Conservation (phyloP, 1,284 basidiomycete genomes). For the Cerrena zonata region DNA sequence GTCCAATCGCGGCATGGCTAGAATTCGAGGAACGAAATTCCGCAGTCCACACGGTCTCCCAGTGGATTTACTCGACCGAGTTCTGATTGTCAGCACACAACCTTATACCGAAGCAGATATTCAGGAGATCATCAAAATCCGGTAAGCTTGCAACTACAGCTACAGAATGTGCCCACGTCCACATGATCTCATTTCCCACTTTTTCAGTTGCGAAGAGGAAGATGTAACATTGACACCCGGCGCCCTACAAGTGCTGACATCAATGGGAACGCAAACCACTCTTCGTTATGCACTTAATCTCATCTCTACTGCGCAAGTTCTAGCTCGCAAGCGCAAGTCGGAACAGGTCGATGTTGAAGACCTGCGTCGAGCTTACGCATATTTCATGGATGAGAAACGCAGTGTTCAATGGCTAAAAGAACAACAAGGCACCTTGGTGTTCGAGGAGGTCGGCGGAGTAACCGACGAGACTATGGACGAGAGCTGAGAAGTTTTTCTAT, state of each 20-base stretch:
- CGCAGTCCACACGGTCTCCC: slow-evolving; percentile 92
- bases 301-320: slow-evolving; percentile 83
- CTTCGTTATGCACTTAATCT: slow-evolving; percentile 87
- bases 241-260: slow-evolving; percentile 73
- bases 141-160: no score
- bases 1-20: slow-evolving; percentile 90
- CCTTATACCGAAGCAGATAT: slow-evolving; percentile 85
- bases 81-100: slow-evolving; percentile 91
- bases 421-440: slow-evolving; percentile 68
- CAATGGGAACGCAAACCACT: slow-evolving; percentile 83
- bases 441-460: slow-evolving; percentile 48
- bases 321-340: slow-evolving; percentile 77
- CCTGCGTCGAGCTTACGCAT: slow-evolving; percentile 76
- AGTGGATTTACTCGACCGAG: slow-evolving; percentile 88
- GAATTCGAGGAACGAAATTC: slow-evolving; percentile 93
- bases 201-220: slow-evolving; percentile 83
- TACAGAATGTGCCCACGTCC: not conserved
- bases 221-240: slow-evolving; percentile 81
- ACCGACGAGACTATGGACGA: slow-evolving; percentile 29
- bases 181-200: not conserved
- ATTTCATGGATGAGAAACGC: slow-evolving; percentile 93
- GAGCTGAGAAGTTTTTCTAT: slow-evolving; percentile 17
- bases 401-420: slow-evolving; percentile 92
- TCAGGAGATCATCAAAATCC: slow-evolving; percentile 86
- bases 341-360: slow-evolving; percentile 78